These are phyloP conservation scores for Stachybotrys chartarum DNA, from an alignment of 2,329 filamentous ascomycete genomes.

Conservation along the genomic window DNA sequence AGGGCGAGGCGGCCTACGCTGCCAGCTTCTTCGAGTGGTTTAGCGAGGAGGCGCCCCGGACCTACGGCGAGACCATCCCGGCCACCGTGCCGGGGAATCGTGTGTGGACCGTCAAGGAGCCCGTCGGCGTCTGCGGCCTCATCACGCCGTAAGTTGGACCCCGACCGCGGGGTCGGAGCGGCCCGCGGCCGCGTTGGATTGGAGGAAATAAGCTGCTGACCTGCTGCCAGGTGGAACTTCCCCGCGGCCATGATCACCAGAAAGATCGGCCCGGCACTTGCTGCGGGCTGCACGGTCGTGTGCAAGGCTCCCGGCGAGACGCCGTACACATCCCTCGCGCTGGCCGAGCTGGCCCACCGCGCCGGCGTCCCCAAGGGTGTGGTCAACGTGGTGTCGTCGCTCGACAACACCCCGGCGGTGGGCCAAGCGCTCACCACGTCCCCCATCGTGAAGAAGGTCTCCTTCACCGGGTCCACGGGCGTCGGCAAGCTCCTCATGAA, in stretches of 20 bases:
- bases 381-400: slow-evolving; percentile 78
- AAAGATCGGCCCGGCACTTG: slow-evolving; percentile 68
- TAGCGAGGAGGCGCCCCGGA: slow-evolving; percentile 66
- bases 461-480: slow-evolving; percentile 77
- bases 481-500: slow-evolving; percentile 78
- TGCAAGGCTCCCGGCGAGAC: slow-evolving; percentile 89
- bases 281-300: slow-evolving; percentile 92
- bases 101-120: slow-evolving; percentile 73
- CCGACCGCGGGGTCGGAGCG: not conserved
- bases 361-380: slow-evolving; percentile 88
- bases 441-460: slow-evolving; percentile 76
- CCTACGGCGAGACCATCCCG: slow-evolving; percentile 69
- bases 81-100: slow-evolving; percentile 64
- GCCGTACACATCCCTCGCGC: slow-evolving; percentile 79
- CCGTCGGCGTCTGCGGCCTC: slow-evolving; percentile 74
- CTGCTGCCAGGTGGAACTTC: slow-evolving; percentile 66
- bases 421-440: slow-evolving; percentile 67
- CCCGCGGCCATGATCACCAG: slow-evolving; percentile 69
- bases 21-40: slow-evolving; percentile 78
- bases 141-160: slow-evolving; percentile 57
- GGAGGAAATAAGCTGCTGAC: not conserved
- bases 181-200: not conserved
- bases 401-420: slow-evolving; percentile 72
- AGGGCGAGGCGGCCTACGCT: slow-evolving; percentile 65
- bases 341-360: slow-evolving; percentile 78